Base-by-base conservation (phyloP, 768 basidiomycete genomes). In the Megacollybia marginata region DNA sequence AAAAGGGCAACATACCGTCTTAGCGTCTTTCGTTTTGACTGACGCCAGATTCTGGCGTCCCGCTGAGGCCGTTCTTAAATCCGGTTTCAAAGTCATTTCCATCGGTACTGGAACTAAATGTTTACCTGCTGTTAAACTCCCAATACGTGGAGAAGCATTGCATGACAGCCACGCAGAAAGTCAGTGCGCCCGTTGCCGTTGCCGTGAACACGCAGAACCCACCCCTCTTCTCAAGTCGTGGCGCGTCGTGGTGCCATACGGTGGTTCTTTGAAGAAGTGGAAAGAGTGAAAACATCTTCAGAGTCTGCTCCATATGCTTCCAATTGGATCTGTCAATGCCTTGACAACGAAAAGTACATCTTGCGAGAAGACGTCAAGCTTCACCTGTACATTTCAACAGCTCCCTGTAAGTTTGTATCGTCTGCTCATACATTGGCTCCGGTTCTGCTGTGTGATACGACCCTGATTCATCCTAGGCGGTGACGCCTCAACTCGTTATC, bases 131-230 rank as follows among this genome's bases (percentile, higher is more conserved):
- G 57, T 60, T 4, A 75, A 74, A 48, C 69, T 92, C 0, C 82
- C 92, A 0, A 57, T 64, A 5, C 69, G 71, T 28, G 94, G 94
- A 0, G 91, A 95, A 58, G 75, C 81, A 1, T 55, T 96, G 15
- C 92, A 94, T 58, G 94, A 96, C 59, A 84, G 79, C 47, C 94
- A 97, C 63, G 94, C 94, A 9, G 94, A 97, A 65, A 79, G 23
- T 28, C 23, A 28, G 23, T 28, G 23, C 23, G 23, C 23, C 23
- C 23, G 23, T 28, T 28, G 23, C 23, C 23, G 23, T 28, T 28
- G 23, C 23, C 6, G 23, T 28, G 23, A 28, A 28, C 23, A 28
- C 23, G 23, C 23, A 28, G 6, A 28, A 28, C 23, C 23, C 23
- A 28, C 23, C 23, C 23, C 23, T 6, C 23, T 28, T 28, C 23